A percentile compares a stretch with the other conserved stretches of the same genome.
These are phyloP conservation scores for Pouteria glomerata DNA, from an alignment of 148 eudicot species.

Conservation along the genomic window DNA sequence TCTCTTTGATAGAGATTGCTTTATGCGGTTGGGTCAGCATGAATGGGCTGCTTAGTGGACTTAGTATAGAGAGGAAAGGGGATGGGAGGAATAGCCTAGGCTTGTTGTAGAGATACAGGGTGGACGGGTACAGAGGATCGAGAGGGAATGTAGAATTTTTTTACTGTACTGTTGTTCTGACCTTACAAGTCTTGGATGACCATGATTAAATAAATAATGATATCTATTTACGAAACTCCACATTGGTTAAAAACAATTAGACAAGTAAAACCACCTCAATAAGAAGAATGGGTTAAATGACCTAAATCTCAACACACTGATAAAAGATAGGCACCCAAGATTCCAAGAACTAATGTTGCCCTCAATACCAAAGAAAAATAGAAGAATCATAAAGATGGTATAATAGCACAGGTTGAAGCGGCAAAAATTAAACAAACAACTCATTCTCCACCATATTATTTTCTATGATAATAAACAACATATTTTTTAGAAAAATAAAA, in stretches of 20 bases:
- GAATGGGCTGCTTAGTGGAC: too few species aligned
- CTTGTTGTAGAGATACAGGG: too few species aligned
- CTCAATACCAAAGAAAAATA: not conserved
- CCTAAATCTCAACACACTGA: not conserved
- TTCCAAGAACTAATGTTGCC: not conserved
- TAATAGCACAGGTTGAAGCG: not conserved
- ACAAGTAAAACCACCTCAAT: not conserved
- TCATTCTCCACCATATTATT: not conserved
- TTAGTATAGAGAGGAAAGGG: too few species aligned
- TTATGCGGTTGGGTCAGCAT: too few species aligned
- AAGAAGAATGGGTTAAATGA: not conserved
- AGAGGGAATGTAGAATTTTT: too few species aligned
- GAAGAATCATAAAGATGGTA: not conserved
- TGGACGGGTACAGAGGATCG: too few species aligned
- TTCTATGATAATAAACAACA: not conserved
- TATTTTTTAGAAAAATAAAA: not conserved
- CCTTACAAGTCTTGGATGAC: too few species aligned
- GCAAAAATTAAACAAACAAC: not conserved
- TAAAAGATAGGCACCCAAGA: not conserved
- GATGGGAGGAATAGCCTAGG: too few species aligned
- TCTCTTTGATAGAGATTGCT: too few species aligned
- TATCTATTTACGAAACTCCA: too few species aligned
- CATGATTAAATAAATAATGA: too few species aligned
- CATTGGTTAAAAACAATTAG: not conserved
- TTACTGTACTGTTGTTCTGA: too few species aligned